phyloP scores from a whole-genome alignment of 306 rosid genomes.

The Alnus glutinosa region DNA sequence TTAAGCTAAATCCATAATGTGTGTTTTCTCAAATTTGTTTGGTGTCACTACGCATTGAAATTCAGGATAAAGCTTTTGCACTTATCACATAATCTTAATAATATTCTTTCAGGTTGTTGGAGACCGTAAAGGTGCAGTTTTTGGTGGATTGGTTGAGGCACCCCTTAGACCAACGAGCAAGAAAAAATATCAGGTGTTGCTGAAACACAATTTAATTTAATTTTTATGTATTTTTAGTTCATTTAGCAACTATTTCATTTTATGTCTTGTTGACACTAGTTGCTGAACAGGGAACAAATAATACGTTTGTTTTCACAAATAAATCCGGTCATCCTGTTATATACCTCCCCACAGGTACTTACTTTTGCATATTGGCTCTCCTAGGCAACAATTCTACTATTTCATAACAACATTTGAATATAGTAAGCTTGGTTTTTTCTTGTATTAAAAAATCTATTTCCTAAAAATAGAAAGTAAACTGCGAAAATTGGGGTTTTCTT shows the following conservation, averaged over 20 bases:
- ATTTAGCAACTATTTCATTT: constrained; percentile 17
- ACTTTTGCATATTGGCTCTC: constrained; percentile 7
- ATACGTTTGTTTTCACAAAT: constrained; percentile 79
- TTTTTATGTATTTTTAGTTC: constrained; percentile 11
- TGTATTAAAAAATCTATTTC: background rate
- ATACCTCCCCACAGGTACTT: constrained; percentile 86
- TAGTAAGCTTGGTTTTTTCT: background rate
- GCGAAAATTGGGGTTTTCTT: background rate
- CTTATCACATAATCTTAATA: background rate
- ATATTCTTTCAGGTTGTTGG: constrained; percentile 70
- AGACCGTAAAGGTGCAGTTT: constrained; percentile 83
- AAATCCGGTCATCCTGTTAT: constrained; percentile 63
- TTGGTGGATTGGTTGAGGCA: constrained; percentile 93
- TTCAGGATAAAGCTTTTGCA: background rate
- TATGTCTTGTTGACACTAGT: constrained; percentile 32
- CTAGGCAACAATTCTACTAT: background rate
- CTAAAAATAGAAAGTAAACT: background rate
- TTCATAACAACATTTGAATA: background rate
- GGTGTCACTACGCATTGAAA: background rate
- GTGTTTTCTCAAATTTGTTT: background rate
- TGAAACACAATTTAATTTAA: constrained; percentile 8
- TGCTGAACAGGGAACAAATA: constrained; percentile 77
- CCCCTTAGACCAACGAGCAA: constrained; percentile 72
- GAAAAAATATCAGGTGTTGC: constrained; percentile 81
- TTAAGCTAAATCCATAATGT: background rate